Percentiles rank a stretch among this genome's conserved stretches.
Evolutionary conservation across 2,329 filamentous ascomycete genomes (phyloP).

Genomic region (Cercospora brassicicola): DNA sequence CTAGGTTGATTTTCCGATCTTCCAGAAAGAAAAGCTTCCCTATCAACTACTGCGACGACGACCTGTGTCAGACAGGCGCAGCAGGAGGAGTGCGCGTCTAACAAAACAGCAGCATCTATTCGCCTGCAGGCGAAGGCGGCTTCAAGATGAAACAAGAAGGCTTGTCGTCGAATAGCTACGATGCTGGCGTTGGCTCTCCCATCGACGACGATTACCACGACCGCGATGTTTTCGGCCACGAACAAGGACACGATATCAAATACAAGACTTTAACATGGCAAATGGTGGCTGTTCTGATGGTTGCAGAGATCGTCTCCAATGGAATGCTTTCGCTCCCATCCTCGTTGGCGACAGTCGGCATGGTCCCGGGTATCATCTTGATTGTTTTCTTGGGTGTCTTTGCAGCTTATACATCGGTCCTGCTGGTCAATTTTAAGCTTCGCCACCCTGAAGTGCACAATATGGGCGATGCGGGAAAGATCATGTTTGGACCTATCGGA

Average conservation of each 20-base stretch:
- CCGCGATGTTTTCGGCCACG: constrained; percentile 16
- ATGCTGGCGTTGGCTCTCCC: constrained; percentile 8
- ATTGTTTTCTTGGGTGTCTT: constrained; percentile 54
- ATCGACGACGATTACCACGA: constrained; percentile 10
- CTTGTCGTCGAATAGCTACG: constrained; percentile 3
- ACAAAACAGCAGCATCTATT: background rate
- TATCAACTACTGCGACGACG: background rate
- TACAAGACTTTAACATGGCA: constrained; percentile 21
- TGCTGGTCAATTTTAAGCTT: constrained; percentile 50
- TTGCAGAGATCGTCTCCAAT: constrained; percentile 24
- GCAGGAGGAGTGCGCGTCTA: background rate
- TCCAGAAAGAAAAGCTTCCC: background rate
- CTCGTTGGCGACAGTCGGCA: constrained; percentile 54
- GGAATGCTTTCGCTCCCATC: constrained; percentile 57
- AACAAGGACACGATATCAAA: constrained; percentile 14
- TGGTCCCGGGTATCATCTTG: constrained; percentile 53
- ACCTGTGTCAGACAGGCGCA: background rate
- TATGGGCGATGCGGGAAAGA: constrained; percentile 41
- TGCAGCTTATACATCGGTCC: constrained; percentile 52
- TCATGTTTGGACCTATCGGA: constrained; percentile 36
- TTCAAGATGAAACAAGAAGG: constrained; percentile 3
- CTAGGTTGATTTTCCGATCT: constrained; percentile 1
- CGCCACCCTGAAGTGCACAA: constrained; percentile 40
- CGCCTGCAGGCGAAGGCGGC: background rate
- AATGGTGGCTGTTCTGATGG: constrained; percentile 20